Evolutionary conservation across 2,329 filamentous ascomycete genomes (phyloP), one percentile per base, ranked within the genome.

Genomic region (Fusarium tupiense): DNA sequence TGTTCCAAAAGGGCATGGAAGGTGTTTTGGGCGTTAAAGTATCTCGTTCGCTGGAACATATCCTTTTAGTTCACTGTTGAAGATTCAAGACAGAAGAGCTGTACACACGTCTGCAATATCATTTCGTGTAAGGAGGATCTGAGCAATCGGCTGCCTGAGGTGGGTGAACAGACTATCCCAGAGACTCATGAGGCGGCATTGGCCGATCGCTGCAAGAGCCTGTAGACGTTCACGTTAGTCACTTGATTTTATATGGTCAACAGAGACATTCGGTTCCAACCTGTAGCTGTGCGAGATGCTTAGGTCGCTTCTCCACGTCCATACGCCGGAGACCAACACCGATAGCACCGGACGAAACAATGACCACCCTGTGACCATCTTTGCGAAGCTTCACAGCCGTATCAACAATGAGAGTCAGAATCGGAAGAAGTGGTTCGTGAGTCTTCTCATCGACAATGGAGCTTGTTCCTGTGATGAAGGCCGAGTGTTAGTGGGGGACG

Each of bases 391-490:
- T 93, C 61, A 96, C 93, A 20, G 94, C 95, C 26, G 96, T 98
- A 84, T 98, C 95, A 74, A 98, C 96, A 75, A 99, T 98, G 69
- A 96, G 87, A 69, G 93, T 95, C 64, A 99, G 87, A 76, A 95
- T 97, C 9, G 95, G 96, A 44, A 99, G 89, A 41, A 98, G 90
- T 8, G 96, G 96, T 81, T 98, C 94, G 84, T 98, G 96, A 29
- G 94, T 97, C 81, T 92, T 93, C 82, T 99, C 96, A 84, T 98
- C 94, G 74, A 99, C 95, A 77, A 99, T 98, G n/a, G 96, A 98
- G 83, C 95, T 98, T 53, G 96, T 98, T 78, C 96, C 96, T 99
- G 77, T 98, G 77, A 77, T 69, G 67, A 64, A 60, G 31, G 46
- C 12, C 17, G 26, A 6, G 65, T 74, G 73, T 81, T 72, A 79